These are phyloP conservation scores for Gautieria morchelliformis DNA, from an alignment of 768 basidiomycete species.

Conservation along the genomic window DNA sequence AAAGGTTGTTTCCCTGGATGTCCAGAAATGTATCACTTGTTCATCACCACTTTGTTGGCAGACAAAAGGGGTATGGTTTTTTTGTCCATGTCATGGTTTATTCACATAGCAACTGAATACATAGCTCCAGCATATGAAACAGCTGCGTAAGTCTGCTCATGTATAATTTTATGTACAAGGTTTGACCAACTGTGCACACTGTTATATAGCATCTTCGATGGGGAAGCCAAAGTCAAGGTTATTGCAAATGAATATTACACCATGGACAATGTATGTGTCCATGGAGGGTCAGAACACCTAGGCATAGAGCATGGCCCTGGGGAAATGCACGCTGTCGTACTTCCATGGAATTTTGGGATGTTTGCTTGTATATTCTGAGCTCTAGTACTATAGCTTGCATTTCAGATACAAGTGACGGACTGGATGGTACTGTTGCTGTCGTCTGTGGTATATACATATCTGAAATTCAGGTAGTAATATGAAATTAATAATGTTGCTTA, in stretches of 20 bases:
- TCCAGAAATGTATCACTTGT: neutral
- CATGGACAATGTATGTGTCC: neutral
- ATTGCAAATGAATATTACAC: neutral
- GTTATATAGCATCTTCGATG: constrained; percentile 21
- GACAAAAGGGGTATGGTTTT: constrained; percentile 2
- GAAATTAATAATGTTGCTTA: too few species aligned
- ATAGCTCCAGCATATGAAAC: constrained; percentile 22
- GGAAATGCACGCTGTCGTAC: too few species aligned
- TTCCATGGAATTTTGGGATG: too few species aligned
- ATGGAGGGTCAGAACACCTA: neutral
- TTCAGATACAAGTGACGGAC: too few species aligned
- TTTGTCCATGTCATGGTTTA: neutral
- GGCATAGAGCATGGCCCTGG: too few species aligned
- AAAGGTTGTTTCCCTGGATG: neutral
- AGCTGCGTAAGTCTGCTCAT: constrained; percentile 16
- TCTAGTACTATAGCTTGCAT: too few species aligned
- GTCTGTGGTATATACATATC: too few species aligned
- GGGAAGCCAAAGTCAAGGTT: constrained; percentile 17
- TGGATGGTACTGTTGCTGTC: too few species aligned
- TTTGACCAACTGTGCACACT: neutral
- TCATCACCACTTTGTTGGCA: neutral
- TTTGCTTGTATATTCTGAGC: too few species aligned
- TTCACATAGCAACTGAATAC: neutral
- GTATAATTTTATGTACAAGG: neutral
- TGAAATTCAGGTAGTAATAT: too few species aligned